These are phyloP conservation scores for Tulasnella sp. DNA, from an alignment of 768 basidiomycete species.

Conservation along the genomic window DNA sequence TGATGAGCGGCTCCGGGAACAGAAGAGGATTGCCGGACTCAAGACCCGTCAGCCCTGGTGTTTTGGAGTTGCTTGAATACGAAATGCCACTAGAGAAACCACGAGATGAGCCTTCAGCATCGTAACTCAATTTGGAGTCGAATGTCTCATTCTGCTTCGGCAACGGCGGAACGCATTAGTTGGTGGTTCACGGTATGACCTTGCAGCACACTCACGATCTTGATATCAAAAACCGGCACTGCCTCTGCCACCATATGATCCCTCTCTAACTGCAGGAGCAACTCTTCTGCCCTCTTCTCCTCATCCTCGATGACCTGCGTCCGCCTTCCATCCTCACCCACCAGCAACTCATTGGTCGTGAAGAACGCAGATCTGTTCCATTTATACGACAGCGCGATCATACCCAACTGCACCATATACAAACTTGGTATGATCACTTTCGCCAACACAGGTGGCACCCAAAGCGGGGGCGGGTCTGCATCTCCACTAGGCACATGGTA, in stretches of 20 bases:
- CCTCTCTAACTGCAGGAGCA: neutral
- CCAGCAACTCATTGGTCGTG: conserved; percentile 11
- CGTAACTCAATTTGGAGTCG: no score
- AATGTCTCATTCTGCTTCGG: no score
- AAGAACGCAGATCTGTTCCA: conserved; percentile 5
- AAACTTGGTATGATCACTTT: neutral
- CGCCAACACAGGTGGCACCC: no score
- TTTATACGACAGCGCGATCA: conserved; percentile 5
- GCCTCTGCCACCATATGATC: neutral
- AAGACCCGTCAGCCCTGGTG: no score
- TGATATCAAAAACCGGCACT: neutral
- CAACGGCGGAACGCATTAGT: no score
- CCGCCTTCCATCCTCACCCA: neutral
- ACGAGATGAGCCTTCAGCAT: no score
- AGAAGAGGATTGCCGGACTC: no score
- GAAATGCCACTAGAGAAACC: no score
- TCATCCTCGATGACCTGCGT: conserved; percentile 4
- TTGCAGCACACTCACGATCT: neutral
- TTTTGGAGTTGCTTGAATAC: neutral
- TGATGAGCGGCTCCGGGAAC: neutral
- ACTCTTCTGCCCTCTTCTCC: neutral
- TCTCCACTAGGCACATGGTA: no score
- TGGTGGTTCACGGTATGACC: no score
- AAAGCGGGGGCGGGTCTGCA: no score
- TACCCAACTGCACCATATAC: conserved; percentile 4